These are phyloP conservation scores for Ogataea zsoltii DNA, from an alignment of 805 yeast genomes.

Conservation along the genomic window DNA sequence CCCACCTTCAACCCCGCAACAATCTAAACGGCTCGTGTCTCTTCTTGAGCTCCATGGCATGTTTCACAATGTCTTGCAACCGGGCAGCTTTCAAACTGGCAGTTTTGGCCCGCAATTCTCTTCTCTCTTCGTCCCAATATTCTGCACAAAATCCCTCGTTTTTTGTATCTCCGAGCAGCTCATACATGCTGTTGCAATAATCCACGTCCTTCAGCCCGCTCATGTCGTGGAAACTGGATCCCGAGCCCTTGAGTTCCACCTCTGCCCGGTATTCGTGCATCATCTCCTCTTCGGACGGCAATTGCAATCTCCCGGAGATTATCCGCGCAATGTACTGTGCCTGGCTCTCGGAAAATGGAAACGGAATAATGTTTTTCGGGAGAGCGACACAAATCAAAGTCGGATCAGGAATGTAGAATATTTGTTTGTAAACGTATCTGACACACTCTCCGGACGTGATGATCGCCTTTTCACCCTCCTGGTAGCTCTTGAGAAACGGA, in stretches of 20 bases:
- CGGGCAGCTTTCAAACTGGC: slow-evolving; percentile 32
- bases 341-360: slow-evolving; percentile 52
- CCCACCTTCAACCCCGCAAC: slow-evolving; percentile 17
- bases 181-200: slow-evolving; percentile 50
- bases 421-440: slow-evolving; percentile 44
- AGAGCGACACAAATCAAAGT: slow-evolving; percentile 43
- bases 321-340: slow-evolving; percentile 44
- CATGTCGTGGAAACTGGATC: slow-evolving; percentile 52
- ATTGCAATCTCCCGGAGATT: slow-evolving; percentile 41
- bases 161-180: slow-evolving; percentile 38
- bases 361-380: slow-evolving; percentile 48
- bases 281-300: slow-evolving; percentile 43
- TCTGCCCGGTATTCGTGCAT: slow-evolving; percentile 34
- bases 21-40: slow-evolving; percentile 28
- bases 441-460: slow-evolving; percentile 39
- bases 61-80: slow-evolving; percentile 28
- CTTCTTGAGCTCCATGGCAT: slow-evolving; percentile 28
- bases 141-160: slow-evolving; percentile 35
- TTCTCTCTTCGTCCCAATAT: slow-evolving; percentile 30
- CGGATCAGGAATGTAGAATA: slow-evolving; percentile 48
- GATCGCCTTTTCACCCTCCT: slow-evolving; percentile 27
- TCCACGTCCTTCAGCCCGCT: slow-evolving; percentile 58
- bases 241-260: slow-evolving; percentile 45
- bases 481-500: slow-evolving; percentile 54
- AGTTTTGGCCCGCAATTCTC: slow-evolving; percentile 26